Evolutionary conservation across 2,329 filamentous ascomycete species (phyloP).

Genomic region (Fonsecaea pugnacius): DNA sequence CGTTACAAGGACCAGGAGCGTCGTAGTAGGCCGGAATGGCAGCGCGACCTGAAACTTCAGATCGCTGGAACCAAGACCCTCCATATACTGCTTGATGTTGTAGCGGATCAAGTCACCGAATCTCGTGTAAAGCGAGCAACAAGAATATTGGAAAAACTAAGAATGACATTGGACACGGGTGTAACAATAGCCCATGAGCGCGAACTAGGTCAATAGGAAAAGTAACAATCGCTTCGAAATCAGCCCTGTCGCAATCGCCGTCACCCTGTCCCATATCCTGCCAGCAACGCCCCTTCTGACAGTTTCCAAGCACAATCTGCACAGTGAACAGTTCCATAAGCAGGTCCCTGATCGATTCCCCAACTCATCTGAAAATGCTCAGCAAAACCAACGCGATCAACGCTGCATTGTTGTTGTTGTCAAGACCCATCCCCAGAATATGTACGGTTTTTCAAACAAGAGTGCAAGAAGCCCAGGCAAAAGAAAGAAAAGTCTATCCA

Average conservation of each 20-base stretch:
- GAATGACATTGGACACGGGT: conserved; percentile 19
- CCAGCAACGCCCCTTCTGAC: background rate
- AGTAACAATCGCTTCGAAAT: background rate
- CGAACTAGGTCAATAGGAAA: background rate
- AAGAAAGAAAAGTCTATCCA: conserved; percentile 19
- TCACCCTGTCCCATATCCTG: background rate
- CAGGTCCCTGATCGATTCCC: background rate
- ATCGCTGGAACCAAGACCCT: too few species aligned
- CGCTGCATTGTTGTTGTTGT: background rate
- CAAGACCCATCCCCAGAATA: conserved; percentile 20
- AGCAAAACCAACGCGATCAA: conserved; percentile 9
- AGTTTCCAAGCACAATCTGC: background rate
- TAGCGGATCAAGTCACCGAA: too few species aligned
- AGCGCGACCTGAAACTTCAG: too few species aligned
- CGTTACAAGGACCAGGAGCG: too few species aligned
- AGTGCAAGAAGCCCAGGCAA: conserved; percentile 7
- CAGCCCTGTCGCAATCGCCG: background rate
- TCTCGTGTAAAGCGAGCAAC: too few species aligned
- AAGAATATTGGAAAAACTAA: conserved; percentile 14
- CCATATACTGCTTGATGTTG: too few species aligned
- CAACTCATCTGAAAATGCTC: conserved; percentile 33
- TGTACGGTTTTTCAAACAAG: conserved; percentile 22
- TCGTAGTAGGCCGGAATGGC: too few species aligned
- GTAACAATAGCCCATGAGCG: conserved; percentile 3
- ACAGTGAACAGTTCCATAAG: background rate